Conservation (phyloP, 2,329 filamentous ascomycete species). For the Zasmidium citrigriseum region DNA sequence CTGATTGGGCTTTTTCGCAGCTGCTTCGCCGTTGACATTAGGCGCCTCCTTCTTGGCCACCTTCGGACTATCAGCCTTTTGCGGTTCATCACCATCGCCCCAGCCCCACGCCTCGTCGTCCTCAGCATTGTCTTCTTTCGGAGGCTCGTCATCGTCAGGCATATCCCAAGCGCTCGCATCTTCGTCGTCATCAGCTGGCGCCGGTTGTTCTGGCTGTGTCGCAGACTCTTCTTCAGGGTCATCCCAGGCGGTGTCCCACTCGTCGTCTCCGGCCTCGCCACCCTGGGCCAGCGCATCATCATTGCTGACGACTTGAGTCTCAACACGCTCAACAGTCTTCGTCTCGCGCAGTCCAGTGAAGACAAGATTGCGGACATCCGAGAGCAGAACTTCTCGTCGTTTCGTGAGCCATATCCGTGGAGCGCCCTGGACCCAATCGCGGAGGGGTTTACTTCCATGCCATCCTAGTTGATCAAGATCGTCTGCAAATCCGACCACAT, state of each 20-base stretch:
- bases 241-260: slow-evolving; percentile 82
- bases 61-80: slow-evolving; percentile 23
- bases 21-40: slow-evolving; percentile 30
- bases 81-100: slow-evolving; percentile 64
- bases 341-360: slow-evolving; percentile 66
- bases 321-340: slow-evolving; percentile 76
- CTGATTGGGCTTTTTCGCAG: slow-evolving; percentile 23
- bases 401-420: slow-evolving; percentile 84
- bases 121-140: slow-evolving; percentile 32
- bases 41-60: slow-evolving; percentile 23
- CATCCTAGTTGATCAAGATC: slow-evolving; percentile 65
- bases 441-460: slow-evolving; percentile 62
- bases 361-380: slow-evolving; percentile 70
- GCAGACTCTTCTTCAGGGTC: slow-evolving; percentile 56
- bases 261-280: slow-evolving; percentile 50
- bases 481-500: slow-evolving; percentile 65
- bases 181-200: slow-evolving; percentile 32
- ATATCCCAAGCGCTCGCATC: slow-evolving; percentile 53
- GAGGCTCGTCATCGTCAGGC: slow-evolving; percentile 37
- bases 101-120: slow-evolving; percentile 77
- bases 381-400: slow-evolving; percentile 76
- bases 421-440: slow-evolving; percentile 78
- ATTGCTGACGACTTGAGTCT: slow-evolving; percentile 75
- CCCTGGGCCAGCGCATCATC: slow-evolving; percentile 61
- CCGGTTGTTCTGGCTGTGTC: slow-evolving; percentile 23